These are phyloP conservation scores for Cokeromyces recurvatus DNA, from an alignment of 371 early-diverging fungal genomes.

Conservation along the genomic window DNA sequence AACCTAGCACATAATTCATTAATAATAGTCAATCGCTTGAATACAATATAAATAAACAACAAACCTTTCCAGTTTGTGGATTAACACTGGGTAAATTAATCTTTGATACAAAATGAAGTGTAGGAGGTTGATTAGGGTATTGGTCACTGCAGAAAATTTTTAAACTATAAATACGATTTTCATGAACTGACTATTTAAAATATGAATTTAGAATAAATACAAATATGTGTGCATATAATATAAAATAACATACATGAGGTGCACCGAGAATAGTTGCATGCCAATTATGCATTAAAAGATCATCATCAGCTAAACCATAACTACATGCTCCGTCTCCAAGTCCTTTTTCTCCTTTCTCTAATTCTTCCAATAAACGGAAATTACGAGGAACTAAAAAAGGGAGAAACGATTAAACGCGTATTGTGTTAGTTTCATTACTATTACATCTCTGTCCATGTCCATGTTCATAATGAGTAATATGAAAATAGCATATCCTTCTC, in stretches of 20 bases:
- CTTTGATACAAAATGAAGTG: slow-evolving; percentile 73
- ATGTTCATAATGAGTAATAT: no score
- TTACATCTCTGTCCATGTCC: no score
- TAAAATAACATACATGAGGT: slow-evolving; percentile 58
- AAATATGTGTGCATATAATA: no score
- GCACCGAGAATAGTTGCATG: slow-evolving; percentile 97
- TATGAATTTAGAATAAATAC: not conserved
- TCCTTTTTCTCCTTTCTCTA: slow-evolving; percentile 97
- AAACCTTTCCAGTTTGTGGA: slow-evolving; percentile 73
- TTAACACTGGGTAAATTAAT: slow-evolving; percentile 91
- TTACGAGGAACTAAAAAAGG: slow-evolving; percentile 84
- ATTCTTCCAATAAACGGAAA: slow-evolving; percentile 94
- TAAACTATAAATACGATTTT: slow-evolving; percentile 92
- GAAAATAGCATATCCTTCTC: not conserved
- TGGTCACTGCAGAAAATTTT: slow-evolving; percentile 77
- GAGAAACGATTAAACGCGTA: no score
- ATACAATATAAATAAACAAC: not conserved
- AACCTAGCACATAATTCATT: slow-evolving; percentile 63
- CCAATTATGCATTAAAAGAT: slow-evolving; percentile 84
- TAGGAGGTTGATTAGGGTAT: slow-evolving; percentile 86
- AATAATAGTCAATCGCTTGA: no score
- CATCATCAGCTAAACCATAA: slow-evolving; percentile 89
- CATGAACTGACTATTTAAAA: slow-evolving; percentile 74
- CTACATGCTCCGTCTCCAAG: slow-evolving; percentile 92
- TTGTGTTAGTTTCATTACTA: not conserved